Evolutionary conservation across 495 filamentous ascomycete genomes (phyloP), one percentile per base, ranked within the genome.

Genomic region (Pyrenula aspistea): DNA sequence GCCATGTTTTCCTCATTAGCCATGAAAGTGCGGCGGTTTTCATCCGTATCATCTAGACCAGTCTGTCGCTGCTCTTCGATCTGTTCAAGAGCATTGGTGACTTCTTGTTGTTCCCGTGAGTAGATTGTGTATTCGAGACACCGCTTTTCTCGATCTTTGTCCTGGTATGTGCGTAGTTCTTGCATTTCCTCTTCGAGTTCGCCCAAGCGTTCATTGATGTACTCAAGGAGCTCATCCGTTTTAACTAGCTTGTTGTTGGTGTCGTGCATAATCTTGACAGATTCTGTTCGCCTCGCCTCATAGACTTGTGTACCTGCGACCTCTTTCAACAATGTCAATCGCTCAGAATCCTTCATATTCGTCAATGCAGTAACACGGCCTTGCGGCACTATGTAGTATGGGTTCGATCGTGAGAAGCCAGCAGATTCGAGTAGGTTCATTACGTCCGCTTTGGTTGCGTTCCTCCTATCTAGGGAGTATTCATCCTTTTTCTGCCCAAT

Each of bases 401-500:
- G 93, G 68, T 99, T 99, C 57, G 91, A 95, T 58, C 89, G 86
- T 54, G 91, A 95, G 69, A 99, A 97, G 21, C 93, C 93, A 2
- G 93, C 93, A 10, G 89, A 91, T 68, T 99, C 93, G 20, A 99
- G 82, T 25, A 97, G 78, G 67, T 95, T 95, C 79, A 93, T 87
- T 8, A 99, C 92, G 67, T 99, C 93, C 59, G 83, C 77, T 66
- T 95, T 95, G 22, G 91, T 96, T 21, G 90, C 90, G 61, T 93
- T 95, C 72, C 96, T 97, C 62, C 89, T 83, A 68, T 99, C 93
- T 0, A 97, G 79, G 10, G 90, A 94, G 65, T 97, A 99, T 72
- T 99, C 93, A 62, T 99, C 93, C 72, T 99, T 98, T 72, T 99
- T 97, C 54, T 91, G 77, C 24, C 92, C 93, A 62, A 99, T 97